Conservation (phyloP, 2,329 filamentous ascomycete genomes). For the Venturia carpophila region DNA sequence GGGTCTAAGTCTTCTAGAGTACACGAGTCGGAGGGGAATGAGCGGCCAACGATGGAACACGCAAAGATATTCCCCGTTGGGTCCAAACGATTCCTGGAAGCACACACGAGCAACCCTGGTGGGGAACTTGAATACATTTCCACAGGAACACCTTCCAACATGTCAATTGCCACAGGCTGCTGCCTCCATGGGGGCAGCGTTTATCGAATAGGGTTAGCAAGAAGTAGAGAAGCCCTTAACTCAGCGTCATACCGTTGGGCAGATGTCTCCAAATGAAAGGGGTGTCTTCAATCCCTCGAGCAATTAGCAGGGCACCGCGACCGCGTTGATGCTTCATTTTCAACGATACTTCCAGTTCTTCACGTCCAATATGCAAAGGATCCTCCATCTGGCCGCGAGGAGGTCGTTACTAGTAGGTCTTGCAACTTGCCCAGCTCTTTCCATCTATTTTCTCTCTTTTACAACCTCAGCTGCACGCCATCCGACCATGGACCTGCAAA, state of each 20-base stretch:
- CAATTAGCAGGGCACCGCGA: too few species aligned
- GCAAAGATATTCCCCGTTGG: not conserved
- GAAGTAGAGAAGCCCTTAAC: not conserved
- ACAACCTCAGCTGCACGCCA: not conserved
- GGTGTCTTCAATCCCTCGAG: too few species aligned
- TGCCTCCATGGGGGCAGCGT: too few species aligned
- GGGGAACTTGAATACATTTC: too few species aligned
- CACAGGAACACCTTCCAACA: too few species aligned
- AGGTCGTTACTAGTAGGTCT: not conserved
- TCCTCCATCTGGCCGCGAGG: not conserved
- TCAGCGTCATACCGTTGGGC: not conserved
- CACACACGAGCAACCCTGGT: not conserved
- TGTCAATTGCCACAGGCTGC: too few species aligned
- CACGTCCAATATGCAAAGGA: too few species aligned
- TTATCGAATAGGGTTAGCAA: not conserved
- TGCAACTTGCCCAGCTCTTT: not conserved
- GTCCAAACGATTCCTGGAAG: not conserved
- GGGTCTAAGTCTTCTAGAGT: not conserved
- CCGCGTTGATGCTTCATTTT: too few species aligned
- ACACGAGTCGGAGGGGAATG: not conserved
- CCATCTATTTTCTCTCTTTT: not conserved
- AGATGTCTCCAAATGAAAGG: not conserved
- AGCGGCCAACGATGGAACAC: not conserved
- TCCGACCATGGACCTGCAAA: not conserved
- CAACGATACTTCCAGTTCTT: too few species aligned